Percentiles rank a stretch among this genome's conserved stretches.
phyloP scores from a whole-genome alignment of 306 rosid species.

The Cajanus cajan region DNA sequence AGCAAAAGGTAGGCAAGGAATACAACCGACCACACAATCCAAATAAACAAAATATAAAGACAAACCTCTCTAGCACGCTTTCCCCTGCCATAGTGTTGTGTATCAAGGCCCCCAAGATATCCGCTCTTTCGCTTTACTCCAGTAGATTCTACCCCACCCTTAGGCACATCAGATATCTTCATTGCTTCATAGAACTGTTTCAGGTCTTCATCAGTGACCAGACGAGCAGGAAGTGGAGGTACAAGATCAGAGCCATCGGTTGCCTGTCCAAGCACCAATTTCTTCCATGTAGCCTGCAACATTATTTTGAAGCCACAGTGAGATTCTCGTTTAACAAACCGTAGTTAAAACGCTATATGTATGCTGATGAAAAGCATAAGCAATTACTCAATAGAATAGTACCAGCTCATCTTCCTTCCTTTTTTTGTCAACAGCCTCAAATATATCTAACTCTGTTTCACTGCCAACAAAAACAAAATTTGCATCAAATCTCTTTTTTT shows the following conservation, averaged over 20 bases:
- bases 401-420: conserved; percentile 84
- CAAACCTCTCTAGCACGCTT: conserved; percentile 99
- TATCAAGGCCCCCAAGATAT: conserved; percentile 75
- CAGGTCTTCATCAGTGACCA: conserved; percentile 88
- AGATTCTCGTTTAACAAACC: conserved; percentile 6
- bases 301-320: conserved; percentile 15
- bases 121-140: conserved; percentile 79
- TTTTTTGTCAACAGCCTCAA: conserved; percentile 84
- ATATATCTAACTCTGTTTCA: conserved; percentile 91
- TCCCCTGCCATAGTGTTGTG: conserved; percentile 92
- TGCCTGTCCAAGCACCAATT: conserved; percentile 52
- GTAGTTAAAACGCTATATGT: conserved; percentile 10
- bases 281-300: conserved; percentile 80
- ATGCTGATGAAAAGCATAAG: not conserved
- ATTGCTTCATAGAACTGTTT: conserved; percentile 79
- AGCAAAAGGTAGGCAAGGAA: not conserved
- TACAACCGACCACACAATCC: conserved; percentile 11
- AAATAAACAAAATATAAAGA: conserved; percentile 13
- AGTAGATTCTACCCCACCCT: conserved; percentile 49
- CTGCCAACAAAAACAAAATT: conserved; percentile 50
- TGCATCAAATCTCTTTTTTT: not conserved
- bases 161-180: conserved; percentile 83
- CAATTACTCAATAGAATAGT: conserved; percentile 38
- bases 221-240: conserved; percentile 76
- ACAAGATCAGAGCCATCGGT: conserved; percentile 49